These are phyloP conservation scores for Calonectria naviculata DNA, from an alignment of 2,329 filamentous ascomycete genomes.

Conservation along the genomic window DNA sequence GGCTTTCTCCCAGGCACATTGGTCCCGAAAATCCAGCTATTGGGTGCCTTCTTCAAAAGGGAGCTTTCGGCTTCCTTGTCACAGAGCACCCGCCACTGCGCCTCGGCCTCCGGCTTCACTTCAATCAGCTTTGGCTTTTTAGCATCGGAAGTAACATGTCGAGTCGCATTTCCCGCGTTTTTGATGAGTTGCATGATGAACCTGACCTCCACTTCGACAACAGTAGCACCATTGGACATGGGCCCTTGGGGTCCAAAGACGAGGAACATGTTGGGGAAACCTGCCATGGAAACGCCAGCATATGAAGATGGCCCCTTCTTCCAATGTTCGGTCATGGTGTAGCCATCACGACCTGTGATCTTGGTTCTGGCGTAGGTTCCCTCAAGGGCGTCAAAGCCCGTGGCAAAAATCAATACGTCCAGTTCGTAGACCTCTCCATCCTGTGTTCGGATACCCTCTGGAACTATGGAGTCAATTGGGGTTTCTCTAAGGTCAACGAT, in stretches of 20 bases:
- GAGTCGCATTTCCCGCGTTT: neutral
- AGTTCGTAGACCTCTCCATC: conserved; percentile 45
- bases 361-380: neutral
- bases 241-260: conserved; percentile 14
- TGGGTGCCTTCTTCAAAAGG: no score
- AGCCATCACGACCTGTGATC: neutral
- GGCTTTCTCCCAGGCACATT: no score
- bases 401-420: conserved; percentile 54
- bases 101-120: no score
- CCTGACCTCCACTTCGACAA: conserved; percentile 14
- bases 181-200: conserved; percentile 15
- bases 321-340: conserved; percentile 2
- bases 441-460: conserved; percentile 46
- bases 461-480: conserved; percentile 51
- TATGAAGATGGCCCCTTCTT: neutral
- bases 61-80: no score
- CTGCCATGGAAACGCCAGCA: neutral
- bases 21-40: no score
- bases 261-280: conserved; percentile 18
- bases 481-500: conserved; percentile 58
- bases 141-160: no score
- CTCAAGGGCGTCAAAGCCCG: conserved; percentile 52
- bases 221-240: conserved; percentile 12
- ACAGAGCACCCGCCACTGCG: no score
- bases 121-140: no score